Percentiles rank a stretch among this genome's conserved stretches.
phyloP scores from a whole-genome alignment of 306 rosid genomes.

The Castanea sativa region DNA sequence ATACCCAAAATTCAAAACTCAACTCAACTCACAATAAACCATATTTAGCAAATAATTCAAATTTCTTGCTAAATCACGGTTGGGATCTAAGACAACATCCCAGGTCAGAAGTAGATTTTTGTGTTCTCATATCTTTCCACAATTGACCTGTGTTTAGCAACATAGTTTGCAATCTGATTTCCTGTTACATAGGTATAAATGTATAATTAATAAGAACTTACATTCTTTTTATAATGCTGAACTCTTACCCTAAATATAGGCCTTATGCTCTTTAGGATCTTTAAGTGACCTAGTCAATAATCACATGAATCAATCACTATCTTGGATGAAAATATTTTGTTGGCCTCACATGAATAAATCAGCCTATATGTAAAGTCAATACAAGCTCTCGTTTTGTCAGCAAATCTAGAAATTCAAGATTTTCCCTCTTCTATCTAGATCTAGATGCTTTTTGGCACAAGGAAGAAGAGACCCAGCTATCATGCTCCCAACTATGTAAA shows the following conservation, averaged over 20 bases:
- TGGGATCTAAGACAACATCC: background rate
- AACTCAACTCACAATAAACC: background rate
- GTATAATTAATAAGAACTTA: background rate
- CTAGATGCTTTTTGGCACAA: conserved; percentile 76
- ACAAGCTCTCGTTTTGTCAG: conserved; percentile 78
- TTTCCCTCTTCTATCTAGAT: conserved; percentile 77
- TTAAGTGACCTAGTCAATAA: background rate
- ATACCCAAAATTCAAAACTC: too few species aligned
- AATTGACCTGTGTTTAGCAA: background rate
- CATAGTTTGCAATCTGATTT: background rate
- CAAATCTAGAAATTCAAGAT: conserved; percentile 80
- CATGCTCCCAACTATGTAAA: too few species aligned
- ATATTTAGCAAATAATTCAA: conserved; percentile 1
- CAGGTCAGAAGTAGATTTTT: background rate
- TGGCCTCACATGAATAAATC: background rate
- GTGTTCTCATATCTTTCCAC: background rate
- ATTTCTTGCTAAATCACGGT: conserved; percentile 3
- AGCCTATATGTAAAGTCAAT: conserved; percentile 34
- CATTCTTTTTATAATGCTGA: background rate
- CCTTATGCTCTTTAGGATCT: background rate
- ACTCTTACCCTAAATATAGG: background rate
- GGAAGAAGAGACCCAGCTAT: too few species aligned
- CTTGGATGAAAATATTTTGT: background rate
- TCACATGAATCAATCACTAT: background rate
- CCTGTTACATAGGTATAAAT: background rate